Evolutionary conservation across 1,139 yeast species (phyloP).

Genomic region (Saccharomyces uvarum): DNA sequence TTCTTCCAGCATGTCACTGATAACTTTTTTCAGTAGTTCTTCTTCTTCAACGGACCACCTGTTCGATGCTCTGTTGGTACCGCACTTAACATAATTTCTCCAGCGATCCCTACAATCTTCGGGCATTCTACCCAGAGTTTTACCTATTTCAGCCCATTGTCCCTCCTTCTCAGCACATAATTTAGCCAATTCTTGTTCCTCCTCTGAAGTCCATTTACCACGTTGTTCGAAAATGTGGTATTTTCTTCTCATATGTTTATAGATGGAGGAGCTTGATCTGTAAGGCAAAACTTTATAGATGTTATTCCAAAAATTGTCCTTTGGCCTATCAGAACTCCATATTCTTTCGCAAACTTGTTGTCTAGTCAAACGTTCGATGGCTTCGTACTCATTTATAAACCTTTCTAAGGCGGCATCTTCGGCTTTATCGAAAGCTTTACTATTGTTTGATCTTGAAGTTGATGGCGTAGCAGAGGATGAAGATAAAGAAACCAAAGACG

Average conservation of each 20-base stretch:
- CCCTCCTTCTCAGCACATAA: slow-evolving; percentile 63
- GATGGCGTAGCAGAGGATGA: slow-evolving; percentile 7
- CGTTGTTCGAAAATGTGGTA: slow-evolving; percentile 81
- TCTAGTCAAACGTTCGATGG: slow-evolving; percentile 51
- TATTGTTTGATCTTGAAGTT: slow-evolving; percentile 28
- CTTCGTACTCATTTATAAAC: slow-evolving; percentile 63
- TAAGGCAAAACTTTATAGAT: slow-evolving; percentile 71
- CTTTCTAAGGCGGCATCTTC: slow-evolving; percentile 68
- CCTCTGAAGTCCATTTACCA: slow-evolving; percentile 82
- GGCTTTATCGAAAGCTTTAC: slow-evolving; percentile 36
- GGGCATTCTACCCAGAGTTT: slow-evolving; percentile 81
- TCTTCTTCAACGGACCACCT: slow-evolving; percentile 81
- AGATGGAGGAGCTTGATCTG: slow-evolving; percentile 78
- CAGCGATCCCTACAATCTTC: slow-evolving; percentile 95
- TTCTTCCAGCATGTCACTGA: slow-evolving; percentile 36
- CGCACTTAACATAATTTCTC: slow-evolving; percentile 92
- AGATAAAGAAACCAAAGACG: slow-evolving; percentile 18
- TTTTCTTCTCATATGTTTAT: slow-evolving; percentile 84
- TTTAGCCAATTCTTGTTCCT: slow-evolving; percentile 57
- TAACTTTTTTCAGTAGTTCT: slow-evolving; percentile 47
- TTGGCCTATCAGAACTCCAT: slow-evolving; percentile 78
- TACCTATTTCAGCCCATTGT: slow-evolving; percentile 84
- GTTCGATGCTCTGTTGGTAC: slow-evolving; percentile 60
- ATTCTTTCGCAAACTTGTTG: slow-evolving; percentile 72
- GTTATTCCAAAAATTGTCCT: slow-evolving; percentile 84